phyloP scores from a whole-genome alignment of 768 basidiomycete species.

The Tricholoma terreum region DNA sequence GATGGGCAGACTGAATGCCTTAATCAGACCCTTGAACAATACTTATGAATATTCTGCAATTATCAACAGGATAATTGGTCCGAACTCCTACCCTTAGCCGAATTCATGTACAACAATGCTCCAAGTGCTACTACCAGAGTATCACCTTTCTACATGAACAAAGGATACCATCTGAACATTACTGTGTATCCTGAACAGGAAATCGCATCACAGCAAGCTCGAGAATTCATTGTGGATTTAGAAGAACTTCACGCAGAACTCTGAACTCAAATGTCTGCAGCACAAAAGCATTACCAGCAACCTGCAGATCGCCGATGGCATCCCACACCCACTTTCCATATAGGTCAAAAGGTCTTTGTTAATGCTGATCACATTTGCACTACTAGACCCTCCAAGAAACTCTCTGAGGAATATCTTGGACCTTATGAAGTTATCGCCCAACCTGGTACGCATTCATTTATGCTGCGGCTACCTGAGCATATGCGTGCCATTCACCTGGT shows the following conservation, averaged over 20 bases:
- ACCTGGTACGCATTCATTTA: too few species aligned
- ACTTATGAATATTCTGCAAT: constrained; percentile 18
- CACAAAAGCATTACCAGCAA: background rate
- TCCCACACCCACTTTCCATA: background rate
- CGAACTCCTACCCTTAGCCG: background rate
- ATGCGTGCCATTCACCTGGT: background rate
- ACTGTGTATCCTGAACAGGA: constrained; percentile 10
- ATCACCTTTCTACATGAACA: constrained; percentile 31
- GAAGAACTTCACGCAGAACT: background rate
- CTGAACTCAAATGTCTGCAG: background rate
- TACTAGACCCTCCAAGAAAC: too few species aligned
- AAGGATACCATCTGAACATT: constrained; percentile 27
- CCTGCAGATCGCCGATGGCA: background rate
- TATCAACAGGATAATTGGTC: constrained; percentile 23
- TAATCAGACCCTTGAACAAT: constrained; percentile 16
- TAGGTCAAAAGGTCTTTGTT: too few species aligned
- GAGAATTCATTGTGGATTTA: background rate
- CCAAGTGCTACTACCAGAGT: constrained; percentile 21
- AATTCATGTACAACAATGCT: constrained; percentile 15
- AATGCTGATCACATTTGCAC: too few species aligned
- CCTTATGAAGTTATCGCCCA: too few species aligned
- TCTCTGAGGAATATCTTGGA: too few species aligned
- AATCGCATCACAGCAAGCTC: background rate
- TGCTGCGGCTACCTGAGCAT: too few species aligned
- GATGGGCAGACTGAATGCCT: constrained; percentile 17